Conservation (phyloP, 2,329 filamentous ascomycete species). For the Tolypocladium ophioglossoides region DNA sequence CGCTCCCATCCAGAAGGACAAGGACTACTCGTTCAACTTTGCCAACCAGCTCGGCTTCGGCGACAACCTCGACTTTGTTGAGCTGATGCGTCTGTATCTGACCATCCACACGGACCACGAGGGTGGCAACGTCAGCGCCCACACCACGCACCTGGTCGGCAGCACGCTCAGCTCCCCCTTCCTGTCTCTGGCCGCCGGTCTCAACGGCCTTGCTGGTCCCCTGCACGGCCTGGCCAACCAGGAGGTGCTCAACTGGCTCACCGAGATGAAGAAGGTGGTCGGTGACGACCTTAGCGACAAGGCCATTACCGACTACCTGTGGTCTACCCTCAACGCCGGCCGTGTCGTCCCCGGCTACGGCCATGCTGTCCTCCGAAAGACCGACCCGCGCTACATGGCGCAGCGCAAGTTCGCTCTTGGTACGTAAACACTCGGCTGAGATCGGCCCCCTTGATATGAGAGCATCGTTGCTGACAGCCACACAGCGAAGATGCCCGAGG, state of each 20-base stretch:
- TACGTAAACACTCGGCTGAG: conserved; percentile 14
- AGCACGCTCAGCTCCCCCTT: conserved; percentile 94
- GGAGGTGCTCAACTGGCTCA: conserved; percentile 98
- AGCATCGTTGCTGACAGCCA: conserved; percentile 15
- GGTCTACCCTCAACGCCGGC: conserved; percentile 90
- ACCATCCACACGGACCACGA: conserved; percentile 99
- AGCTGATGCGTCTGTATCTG: conserved; percentile 97
- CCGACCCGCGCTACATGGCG: conserved; percentile 95
- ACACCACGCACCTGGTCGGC: conserved; percentile 97
- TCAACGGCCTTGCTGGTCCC: conserved; percentile 95
- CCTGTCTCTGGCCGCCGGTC: conserved; percentile 90
- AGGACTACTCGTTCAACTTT: conserved; percentile 99
- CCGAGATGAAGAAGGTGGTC: conserved; percentile 93
- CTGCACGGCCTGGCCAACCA: conserved; percentile 99
- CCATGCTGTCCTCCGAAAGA: conserved; percentile 98
- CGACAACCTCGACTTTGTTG: conserved; percentile 90
- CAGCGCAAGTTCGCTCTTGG: conserved; percentile 90
- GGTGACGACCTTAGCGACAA: conserved; percentile 93
- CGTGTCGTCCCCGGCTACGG: conserved; percentile 97
- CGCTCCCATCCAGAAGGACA: conserved; percentile 88
- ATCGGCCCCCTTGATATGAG: background rate
- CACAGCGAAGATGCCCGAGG: conserved; percentile 73
- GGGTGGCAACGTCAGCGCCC: conserved; percentile 96
- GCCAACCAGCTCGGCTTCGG: conserved; percentile 98
- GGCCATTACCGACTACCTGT: conserved; percentile 97